Evolutionary conservation across 345 rosid species (phyloP), one percentile per base, ranked within the genome.

Genomic region (Salix udensis): DNA sequence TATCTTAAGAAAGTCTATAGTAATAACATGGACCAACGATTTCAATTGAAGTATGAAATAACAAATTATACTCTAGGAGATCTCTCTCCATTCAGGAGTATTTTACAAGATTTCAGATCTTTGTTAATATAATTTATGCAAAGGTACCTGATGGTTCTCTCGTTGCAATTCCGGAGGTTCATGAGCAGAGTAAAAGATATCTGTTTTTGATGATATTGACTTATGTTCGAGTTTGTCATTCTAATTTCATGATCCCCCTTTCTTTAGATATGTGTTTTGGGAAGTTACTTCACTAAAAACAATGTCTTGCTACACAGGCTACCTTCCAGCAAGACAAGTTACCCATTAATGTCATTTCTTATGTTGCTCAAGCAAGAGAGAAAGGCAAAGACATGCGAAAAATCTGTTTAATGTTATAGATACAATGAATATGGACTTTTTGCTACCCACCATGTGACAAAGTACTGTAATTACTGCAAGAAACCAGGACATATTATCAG

Each of bases 141-240:
- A 65, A 50, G 6, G 65, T 73, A 6, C 76, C 40, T 19, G 15
- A 21, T 30, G 42, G 10, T 9, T 31, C 68, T 66, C 18, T 82
- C 0, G 5, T 4, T 23, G 42, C 6, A 55, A 10, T 19, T 18
- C 31, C 14, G 8, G 37, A 2, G 5, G 40, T 78, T 58, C 77
- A 82, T 79, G 68, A 46, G 9, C 30, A 52, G 0, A 65, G 74
- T 10, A 71, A 82, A 50, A n/a, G 50, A 24, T 75, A 75, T 75
- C 44, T 67, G 5, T 82, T 82, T 21, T 23, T 75, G 13, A 82
- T 82, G 64, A 74, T 77, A 36, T 40, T 82, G 3, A 0, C 12
- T 13, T 55, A 11, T 71, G 3, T 67, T 67, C 68, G 69, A 79
- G 48, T 4, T 5, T 42, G 5, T 10, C 44, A 34, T 2, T 74